Percentiles rank a stretch among this genome's conserved stretches.
Evolutionary conservation across 805 yeast species (phyloP).

Genomic region (Yarrowia sp.): DNA sequence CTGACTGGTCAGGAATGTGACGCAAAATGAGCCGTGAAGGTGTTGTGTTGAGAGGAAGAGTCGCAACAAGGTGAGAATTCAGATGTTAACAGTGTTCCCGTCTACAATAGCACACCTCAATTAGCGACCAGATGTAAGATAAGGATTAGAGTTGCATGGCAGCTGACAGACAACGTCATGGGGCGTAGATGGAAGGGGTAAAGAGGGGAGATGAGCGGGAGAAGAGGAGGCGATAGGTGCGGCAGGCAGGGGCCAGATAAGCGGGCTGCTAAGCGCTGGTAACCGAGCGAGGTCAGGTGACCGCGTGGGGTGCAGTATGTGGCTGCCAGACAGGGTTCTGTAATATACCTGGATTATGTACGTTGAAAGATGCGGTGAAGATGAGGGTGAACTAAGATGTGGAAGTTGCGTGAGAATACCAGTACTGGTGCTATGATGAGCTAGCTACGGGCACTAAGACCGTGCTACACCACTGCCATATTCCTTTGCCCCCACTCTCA

Average conservation of each 20-base stretch:
- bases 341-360: slow-evolving; percentile 26
- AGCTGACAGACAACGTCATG: slow-evolving; percentile 37
- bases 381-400: background rate
- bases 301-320: background rate
- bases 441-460: too few species aligned
- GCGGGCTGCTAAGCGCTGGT: background rate
- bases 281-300: background rate
- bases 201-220: slow-evolving; percentile 30
- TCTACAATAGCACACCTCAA: too few species aligned
- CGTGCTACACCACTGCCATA: too few species aligned
- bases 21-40: too few species aligned
- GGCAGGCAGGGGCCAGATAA: background rate
- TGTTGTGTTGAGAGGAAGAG: too few species aligned
- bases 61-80: too few species aligned
- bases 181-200: slow-evolving; percentile 28
- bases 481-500: too few species aligned
- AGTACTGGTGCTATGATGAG: too few species aligned
- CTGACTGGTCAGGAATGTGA: too few species aligned
- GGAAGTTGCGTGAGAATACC: background rate
- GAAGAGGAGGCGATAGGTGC: slow-evolving; percentile 3
- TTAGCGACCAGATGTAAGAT: slow-evolving; percentile 7
- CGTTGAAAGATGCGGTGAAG: background rate
- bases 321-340: slow-evolving; percentile 4
- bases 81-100: too few species aligned
- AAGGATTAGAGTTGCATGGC: slow-evolving; percentile 37